Base-by-base conservation (phyloP, 495 filamentous ascomycete genomes). In the Tuber calosporum region DNA sequence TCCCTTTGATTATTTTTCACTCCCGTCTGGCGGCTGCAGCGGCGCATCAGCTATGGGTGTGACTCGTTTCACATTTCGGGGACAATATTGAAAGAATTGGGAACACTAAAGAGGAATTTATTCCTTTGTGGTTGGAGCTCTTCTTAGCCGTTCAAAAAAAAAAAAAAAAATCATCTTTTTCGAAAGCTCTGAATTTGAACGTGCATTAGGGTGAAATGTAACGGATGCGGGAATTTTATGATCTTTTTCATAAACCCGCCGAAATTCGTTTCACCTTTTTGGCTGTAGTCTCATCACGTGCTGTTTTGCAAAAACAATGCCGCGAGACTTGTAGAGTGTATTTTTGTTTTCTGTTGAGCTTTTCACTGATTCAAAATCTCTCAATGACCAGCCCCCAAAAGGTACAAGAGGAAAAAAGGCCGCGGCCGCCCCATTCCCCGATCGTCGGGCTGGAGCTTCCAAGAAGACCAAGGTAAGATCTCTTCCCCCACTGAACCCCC, bases 351-450 rank as follows among this genome's bases (percentile, higher is more conserved):
- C 67, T 77, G 74, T 77, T 79, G 79, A 77, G 77, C 73, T 72
- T 77, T 81, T 81, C 79, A 79, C 80, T 81, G 79, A 81, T 81
- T 80, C 76, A 81, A 73, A 81, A 77, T 79, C 76, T 90, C 96
- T 99, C 95, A 94, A 99, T 99, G 96, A 82, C 75, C 80, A 98
- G 96, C 93, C 96, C 91, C 91, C 92, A 80, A 97, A 94, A 88
- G 48, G 26, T 13, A 11, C 92, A 80, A 97, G 17, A 19, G 92
- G 92, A 87, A 97, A 95, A 90, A 96, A 94, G 87, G 87, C 91
- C 86, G 94, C 96, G 77, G 88, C 95, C 82, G 92, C 95, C 86
- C 96, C 96, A 81, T 97, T 96, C 90, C 93, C 94, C 79, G 91
- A 93, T 86, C 88, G 88, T 73, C 96, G 92, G 90, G 93, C 95